These are phyloP conservation scores for Geosmithia flava DNA, from an alignment of 2,329 filamentous ascomycete genomes.

Conservation along the genomic window DNA sequence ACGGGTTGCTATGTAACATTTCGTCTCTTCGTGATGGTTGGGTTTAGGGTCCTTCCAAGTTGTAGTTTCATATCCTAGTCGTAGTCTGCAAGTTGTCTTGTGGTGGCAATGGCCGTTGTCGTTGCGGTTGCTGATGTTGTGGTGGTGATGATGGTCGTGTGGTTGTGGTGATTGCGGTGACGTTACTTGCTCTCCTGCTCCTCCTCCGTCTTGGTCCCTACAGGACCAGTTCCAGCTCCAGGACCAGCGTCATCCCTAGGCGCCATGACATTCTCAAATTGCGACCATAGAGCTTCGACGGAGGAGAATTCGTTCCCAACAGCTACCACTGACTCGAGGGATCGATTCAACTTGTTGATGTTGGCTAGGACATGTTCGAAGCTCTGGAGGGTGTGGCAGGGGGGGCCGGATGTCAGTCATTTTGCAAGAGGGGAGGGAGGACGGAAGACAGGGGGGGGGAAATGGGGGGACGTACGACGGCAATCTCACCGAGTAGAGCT, in stretches of 20 bases:
- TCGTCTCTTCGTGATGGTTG: no score
- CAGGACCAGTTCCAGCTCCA: slow-evolving; percentile 4
- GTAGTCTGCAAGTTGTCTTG: no score
- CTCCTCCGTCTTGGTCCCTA: slow-evolving; percentile 8
- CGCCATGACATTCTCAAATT: slow-evolving; percentile 93
- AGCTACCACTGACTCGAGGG: slow-evolving; percentile 79
- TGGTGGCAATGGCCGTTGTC: no score
- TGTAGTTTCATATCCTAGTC: no score
- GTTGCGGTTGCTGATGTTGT: background rate
- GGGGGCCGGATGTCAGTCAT: background rate
- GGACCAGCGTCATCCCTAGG: slow-evolving; percentile 32
- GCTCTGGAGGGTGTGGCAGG: slow-evolving; percentile 27
- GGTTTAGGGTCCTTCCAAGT: no score
- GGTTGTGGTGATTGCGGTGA: no score
- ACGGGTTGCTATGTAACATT: no score
- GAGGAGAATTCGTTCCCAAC: slow-evolving; percentile 97
- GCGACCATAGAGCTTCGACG: slow-evolving; percentile 92
- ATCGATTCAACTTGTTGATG: slow-evolving; percentile 90
- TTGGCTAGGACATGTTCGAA: slow-evolving; percentile 90
- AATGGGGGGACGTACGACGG: slow-evolving; percentile 40
- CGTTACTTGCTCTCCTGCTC: slow-evolving; percentile 5
- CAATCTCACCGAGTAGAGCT: slow-evolving; percentile 59
- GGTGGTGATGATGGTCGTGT: no score
- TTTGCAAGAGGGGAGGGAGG: background rate
- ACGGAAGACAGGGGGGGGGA: background rate